Evolutionary conservation across 2,329 filamentous ascomycete species (phyloP).

Genomic region (Curvularia lunata): DNA sequence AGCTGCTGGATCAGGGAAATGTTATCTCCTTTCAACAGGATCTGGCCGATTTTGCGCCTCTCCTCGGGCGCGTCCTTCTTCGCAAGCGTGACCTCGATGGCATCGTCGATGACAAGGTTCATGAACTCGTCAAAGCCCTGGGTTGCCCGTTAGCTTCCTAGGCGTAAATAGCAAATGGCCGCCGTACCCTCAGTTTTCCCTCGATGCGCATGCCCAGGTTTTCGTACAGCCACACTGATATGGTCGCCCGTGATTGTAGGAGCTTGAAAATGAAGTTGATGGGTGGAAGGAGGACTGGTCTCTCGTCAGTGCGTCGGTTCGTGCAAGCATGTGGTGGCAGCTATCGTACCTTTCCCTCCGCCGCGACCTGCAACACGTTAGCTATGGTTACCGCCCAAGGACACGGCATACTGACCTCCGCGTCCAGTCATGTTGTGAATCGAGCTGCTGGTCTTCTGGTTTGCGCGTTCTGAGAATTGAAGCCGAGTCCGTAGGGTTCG

Average conservation of each 20-base stretch:
- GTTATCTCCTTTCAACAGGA: slow-evolving; percentile 86
- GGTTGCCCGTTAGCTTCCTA: slow-evolving; percentile 24
- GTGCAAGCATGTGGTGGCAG: slow-evolving; percentile 15
- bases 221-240: slow-evolving; percentile 97
- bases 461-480: slow-evolving; percentile 9
- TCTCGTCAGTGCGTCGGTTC: slow-evolving; percentile 19
- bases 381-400: slow-evolving; percentile 11
- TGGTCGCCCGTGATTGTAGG: slow-evolving; percentile 79
- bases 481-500: slow-evolving; percentile 4
- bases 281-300: slow-evolving; percentile 69
- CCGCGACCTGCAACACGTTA: slow-evolving; percentile 60
- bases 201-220: slow-evolving; percentile 93
- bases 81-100: slow-evolving; percentile 85
- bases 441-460: slow-evolving; percentile 9
- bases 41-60: slow-evolving; percentile 79
- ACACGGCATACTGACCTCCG: slow-evolving; percentile 34
- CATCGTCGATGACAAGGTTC: slow-evolving; percentile 96
- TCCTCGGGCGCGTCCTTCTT: slow-evolving; percentile 81
- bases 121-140: slow-evolving; percentile 99
- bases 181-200: slow-evolving; percentile 88
- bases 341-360: slow-evolving; percentile 51
- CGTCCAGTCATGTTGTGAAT: slow-evolving; percentile 40
- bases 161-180: not conserved
- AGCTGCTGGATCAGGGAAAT: slow-evolving; percentile 73
- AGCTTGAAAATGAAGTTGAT: slow-evolving; percentile 96